Evolutionary conservation across 306 rosid species (phyloP).

Genomic region (Macrotyloma uniflorum): DNA sequence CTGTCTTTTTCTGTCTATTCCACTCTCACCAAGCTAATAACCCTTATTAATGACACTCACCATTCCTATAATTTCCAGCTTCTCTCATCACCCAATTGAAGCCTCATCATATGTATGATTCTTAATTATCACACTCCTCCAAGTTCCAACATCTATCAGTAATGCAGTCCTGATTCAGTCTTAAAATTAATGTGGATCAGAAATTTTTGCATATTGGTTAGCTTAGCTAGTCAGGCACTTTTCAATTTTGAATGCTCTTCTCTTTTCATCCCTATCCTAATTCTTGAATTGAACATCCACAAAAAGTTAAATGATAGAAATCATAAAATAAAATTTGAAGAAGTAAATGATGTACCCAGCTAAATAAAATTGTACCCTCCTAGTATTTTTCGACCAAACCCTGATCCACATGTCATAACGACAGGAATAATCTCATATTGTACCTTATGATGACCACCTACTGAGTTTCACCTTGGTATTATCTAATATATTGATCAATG

Average conservation of each 20-base stretch:
- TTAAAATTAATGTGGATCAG: neutral
- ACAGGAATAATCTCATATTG: too few relatives aligned
- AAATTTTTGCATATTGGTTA: neutral
- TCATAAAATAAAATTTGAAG: neutral
- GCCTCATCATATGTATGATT: neutral
- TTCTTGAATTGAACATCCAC: neutral
- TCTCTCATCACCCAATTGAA: neutral
- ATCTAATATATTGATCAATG: too few relatives aligned
- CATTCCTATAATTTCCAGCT: neutral
- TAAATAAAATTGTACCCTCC: too few relatives aligned
- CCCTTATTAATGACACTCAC: neutral
- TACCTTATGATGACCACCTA: too few relatives aligned
- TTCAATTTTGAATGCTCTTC: too few relatives aligned
- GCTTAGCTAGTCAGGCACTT: too few relatives aligned
- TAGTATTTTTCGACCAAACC: too few relatives aligned
- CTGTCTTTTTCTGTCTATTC: slow-evolving; percentile 9
- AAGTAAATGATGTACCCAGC: too few relatives aligned
- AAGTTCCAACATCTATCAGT: neutral
- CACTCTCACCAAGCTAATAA: slow-evolving; percentile 10
- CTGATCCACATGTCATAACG: too few relatives aligned
- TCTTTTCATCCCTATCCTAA: neutral
- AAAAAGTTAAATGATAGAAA: neutral
- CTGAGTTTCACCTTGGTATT: too few relatives aligned
- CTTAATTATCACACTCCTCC: neutral
- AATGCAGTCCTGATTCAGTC: neutral